Percentiles rank a stretch among this genome's conserved stretches.
phyloP scores from a whole-genome alignment of 257 asterid species.

The Solanum piurae region DNA sequence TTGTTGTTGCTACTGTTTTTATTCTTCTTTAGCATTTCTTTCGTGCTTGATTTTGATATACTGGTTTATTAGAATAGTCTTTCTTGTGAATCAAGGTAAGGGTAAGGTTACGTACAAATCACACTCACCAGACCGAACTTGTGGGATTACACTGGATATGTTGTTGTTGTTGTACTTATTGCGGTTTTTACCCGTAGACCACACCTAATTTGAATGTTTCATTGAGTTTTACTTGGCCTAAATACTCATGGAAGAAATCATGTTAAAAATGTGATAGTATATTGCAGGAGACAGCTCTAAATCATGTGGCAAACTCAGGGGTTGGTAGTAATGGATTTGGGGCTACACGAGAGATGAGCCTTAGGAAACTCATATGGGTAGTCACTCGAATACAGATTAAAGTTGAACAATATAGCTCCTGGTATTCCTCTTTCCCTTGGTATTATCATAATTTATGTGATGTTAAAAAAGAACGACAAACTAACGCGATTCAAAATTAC shows the following conservation, averaged over 20 bases:
- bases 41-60: not conserved
- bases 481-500: not conserved
- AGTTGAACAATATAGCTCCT: constrained; percentile 60
- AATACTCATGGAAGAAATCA: not conserved
- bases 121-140: not conserved
- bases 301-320: constrained; percentile 72
- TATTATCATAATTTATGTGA: not conserved
- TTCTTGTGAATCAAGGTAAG: not conserved
- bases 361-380: constrained; percentile 74
- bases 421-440: constrained; percentile 15
- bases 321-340: constrained; percentile 77
- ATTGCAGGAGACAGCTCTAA: constrained; percentile 73
- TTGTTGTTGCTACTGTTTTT: not conserved
- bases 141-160: not conserved
- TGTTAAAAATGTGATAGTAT: not conserved
- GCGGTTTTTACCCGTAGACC: not conserved
- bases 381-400: constrained; percentile 66
- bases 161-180: not conserved
- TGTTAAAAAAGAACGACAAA: not conserved
- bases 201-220: not conserved
- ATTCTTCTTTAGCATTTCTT: not conserved
- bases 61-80: not conserved
- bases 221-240: not conserved
- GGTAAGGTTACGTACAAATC: not conserved
- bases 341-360: constrained; percentile 78